A percentile compares a stretch with the other conserved stretches of the same genome.
phyloP scores from a whole-genome alignment of 2,329 filamentous ascomycete genomes.

The Curvularia sp. region DNA sequence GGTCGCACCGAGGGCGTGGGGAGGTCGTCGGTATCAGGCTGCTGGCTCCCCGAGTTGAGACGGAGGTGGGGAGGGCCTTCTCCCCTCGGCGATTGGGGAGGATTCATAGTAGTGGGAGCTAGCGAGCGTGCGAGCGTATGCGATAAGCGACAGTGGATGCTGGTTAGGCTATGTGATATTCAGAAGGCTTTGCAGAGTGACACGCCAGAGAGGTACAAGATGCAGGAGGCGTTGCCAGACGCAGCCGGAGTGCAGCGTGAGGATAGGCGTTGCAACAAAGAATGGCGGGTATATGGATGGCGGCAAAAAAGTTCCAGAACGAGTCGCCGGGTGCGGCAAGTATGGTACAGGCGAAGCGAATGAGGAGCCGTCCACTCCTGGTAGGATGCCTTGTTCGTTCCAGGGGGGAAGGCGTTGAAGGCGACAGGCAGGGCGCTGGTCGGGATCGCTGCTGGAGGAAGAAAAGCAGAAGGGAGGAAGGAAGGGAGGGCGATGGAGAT shows the following conservation, averaged over 20 bases:
- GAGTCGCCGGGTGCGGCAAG: slow-evolving; percentile 27
- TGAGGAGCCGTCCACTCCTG: slow-evolving; percentile 21
- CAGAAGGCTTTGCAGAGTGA: slow-evolving; percentile 27
- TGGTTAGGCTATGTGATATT: slow-evolving; percentile 26
- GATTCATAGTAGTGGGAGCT: slow-evolving; percentile 35
- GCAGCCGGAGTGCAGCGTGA: slow-evolving; percentile 14
- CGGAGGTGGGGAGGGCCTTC: slow-evolving; percentile 65
- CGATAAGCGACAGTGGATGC: slow-evolving; percentile 32
- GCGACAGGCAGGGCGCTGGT: slow-evolving; percentile 28
- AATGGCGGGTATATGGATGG: slow-evolving; percentile 38
- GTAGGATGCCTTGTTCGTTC: slow-evolving; percentile 1
- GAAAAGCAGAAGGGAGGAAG: slow-evolving; percentile 21
- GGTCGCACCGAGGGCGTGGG: slow-evolving; percentile 42
- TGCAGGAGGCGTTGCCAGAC: slow-evolving; percentile 3
- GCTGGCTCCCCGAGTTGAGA: slow-evolving; percentile 66
- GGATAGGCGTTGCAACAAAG: slow-evolving; percentile 41
- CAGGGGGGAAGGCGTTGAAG: slow-evolving; percentile 2
- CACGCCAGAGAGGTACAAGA: slow-evolving; percentile 1
- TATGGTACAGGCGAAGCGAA: slow-evolving; percentile 20
- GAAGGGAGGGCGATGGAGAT: slow-evolving; percentile 12
- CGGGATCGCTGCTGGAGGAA: slow-evolving; percentile 27
- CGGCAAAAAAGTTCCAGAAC: slow-evolving; percentile 25
- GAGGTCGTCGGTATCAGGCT: slow-evolving; percentile 55
- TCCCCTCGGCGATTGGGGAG: slow-evolving; percentile 42
- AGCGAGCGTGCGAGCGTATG: slow-evolving; percentile 44